phyloP scores from a whole-genome alignment of 768 basidiomycete species.

The Leccinum subgranulosum region DNA sequence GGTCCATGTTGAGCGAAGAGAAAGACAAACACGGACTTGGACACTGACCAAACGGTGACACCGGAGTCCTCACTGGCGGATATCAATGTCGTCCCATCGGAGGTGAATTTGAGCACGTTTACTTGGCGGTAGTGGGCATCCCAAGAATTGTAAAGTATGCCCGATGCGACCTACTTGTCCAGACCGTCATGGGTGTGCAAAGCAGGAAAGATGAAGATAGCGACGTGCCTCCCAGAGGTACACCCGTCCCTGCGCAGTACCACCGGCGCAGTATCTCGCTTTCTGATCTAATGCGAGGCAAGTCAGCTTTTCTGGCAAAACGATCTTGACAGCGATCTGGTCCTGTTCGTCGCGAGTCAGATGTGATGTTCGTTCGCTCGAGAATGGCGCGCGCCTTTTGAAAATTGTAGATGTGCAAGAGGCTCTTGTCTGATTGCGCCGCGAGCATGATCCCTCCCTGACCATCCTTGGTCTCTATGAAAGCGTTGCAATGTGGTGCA shows the following conservation, averaged over 20 bases:
- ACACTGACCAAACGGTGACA: constrained; percentile 84
- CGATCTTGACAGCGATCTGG: constrained; percentile 81
- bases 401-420: constrained; percentile 88
- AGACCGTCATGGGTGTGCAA: constrained; percentile 19
- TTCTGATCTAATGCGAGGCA: constrained; percentile 72
- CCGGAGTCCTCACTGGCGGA: constrained; percentile 91
- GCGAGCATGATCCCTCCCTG: constrained; percentile 84
- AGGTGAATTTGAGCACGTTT: constrained; percentile 77
- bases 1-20: constrained; percentile 8
- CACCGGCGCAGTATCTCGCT: constrained; percentile 82
- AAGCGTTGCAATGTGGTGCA: constrained; percentile 58
- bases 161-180: constrained; percentile 72
- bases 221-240: constrained; percentile 92
- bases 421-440: constrained; percentile 83
- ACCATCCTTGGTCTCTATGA: constrained; percentile 63
- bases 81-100: constrained; percentile 74
- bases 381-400: constrained; percentile 72
- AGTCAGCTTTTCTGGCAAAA: constrained; percentile 86
- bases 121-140: constrained; percentile 95
- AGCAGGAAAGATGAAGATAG: neutral
- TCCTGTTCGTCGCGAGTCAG: constrained; percentile 50
- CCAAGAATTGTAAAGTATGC: constrained; percentile 87
- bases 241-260: constrained; percentile 83
- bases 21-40: constrained; percentile 55
- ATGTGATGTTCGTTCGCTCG: neutral